A percentile compares a stretch with the other conserved stretches of the same genome.
Conservation (phyloP, 257 asterid species). For the Lantana camara region DNA sequence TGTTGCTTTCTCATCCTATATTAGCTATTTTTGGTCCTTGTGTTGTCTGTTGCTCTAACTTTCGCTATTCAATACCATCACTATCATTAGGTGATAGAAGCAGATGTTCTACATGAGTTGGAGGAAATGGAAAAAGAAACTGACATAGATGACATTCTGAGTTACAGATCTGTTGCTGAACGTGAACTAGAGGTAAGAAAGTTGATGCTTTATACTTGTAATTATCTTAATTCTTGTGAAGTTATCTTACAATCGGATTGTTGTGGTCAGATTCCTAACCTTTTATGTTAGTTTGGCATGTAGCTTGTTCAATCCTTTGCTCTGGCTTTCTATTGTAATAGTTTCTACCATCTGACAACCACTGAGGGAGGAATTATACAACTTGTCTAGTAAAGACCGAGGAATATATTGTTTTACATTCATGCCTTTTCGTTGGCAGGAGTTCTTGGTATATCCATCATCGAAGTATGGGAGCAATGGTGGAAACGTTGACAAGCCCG, state of each 20-base stretch:
- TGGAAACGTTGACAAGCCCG: conserved; percentile 48
- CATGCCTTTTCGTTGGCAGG: conserved; percentile 48
- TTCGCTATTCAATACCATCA: conserved; percentile 8
- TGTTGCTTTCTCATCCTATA: conserved; percentile 25
- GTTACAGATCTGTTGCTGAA: conserved; percentile 87
- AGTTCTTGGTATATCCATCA: conserved; percentile 58
- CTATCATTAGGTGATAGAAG: conserved; percentile 64
- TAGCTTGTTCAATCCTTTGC: conserved; percentile 1
- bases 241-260: conserved; percentile 3
- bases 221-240: conserved; percentile 17
- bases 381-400: conserved; percentile 12
- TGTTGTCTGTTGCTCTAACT: conserved; percentile 13
- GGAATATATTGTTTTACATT: conserved; percentile 19
- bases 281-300: conserved; percentile 9
- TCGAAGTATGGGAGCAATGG: conserved; percentile 46
- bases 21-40: conserved; percentile 25
- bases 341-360: conserved; percentile 21
- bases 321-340: conserved; percentile 2
- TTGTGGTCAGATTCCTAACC: neutral
- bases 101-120: conserved; percentile 61
- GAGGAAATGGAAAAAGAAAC: conserved; percentile 89
- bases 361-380: conserved; percentile 18
- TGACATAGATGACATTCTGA: conserved; percentile 82
- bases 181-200: conserved; percentile 69
- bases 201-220: conserved; percentile 8